Base-by-base conservation (phyloP, 73 alveolate species). In the Paramecium sexaurelia region DNA sequence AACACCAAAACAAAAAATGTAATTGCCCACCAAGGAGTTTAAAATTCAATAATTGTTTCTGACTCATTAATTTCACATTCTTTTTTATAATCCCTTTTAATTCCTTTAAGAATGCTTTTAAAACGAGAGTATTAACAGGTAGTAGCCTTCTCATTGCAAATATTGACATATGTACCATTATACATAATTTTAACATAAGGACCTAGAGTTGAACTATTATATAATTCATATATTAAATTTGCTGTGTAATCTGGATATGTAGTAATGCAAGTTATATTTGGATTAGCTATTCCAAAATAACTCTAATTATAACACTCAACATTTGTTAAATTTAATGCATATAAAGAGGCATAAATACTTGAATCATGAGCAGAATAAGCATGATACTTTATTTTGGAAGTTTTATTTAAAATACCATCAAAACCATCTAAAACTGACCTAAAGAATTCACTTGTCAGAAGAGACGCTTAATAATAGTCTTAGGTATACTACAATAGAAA, bases 311-410 rank as follows among this genome's bases (percentile, higher is more conserved):
- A 71, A 9, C 86, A 71, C 35, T 71, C 86, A 8, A 71, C 66
- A 71, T 36, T 71, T 71, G 86, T 71, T n/a, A 71, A 19, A 71
- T 71, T 71, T 24, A 71, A n/a, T 15, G 86, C 84, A 41, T 55
- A 51, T 17, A 88, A 40, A 1, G 33, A 29, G 45, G 83, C 69
- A 17, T 75, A 88, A 11, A 71, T 47, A 3, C 82, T 88, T 29
- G 90, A 36, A 17, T 88, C 94, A 69, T 88, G 94, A 71, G 94
- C 55, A 33, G 86, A 71, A 40, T 71, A 71, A 33, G 86, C 86
- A 35, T 37, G 55, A 71, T 35, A 71, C 56, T 71, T 71, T 9
- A 35, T 35, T 20, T 71, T 71, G 5, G 55, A 35, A 0, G 55
- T 37, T 35, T 24, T 5, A 32, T 71, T 71, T 0, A 71, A 7